Evolutionary conservation across 1,284 basidiomycete species (phyloP).

Genomic region (Ceratobasidium sp.): DNA sequence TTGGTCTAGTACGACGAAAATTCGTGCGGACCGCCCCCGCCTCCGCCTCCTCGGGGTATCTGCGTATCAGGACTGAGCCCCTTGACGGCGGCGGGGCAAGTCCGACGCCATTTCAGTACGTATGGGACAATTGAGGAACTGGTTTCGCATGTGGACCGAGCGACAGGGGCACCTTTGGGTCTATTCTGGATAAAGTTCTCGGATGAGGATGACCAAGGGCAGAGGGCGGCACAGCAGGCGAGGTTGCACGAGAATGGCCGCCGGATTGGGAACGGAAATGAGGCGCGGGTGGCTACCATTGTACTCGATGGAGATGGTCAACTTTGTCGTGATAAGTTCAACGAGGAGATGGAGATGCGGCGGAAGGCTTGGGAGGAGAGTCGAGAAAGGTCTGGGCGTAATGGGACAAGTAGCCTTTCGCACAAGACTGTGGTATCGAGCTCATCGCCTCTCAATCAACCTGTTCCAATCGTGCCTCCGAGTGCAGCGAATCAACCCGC

Average conservation of each 20-base stretch:
- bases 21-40: slow-evolving; percentile 79
- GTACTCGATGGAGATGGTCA: slow-evolving; percentile 58
- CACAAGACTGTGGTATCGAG: slow-evolving; percentile 23
- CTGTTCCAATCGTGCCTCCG: slow-evolving; percentile 10
- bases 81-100: slow-evolving; percentile 71
- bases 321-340: slow-evolving; percentile 54
- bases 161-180: slow-evolving; percentile 84
- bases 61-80: slow-evolving; percentile 79
- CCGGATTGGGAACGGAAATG: slow-evolving; percentile 53
- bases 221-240: slow-evolving; percentile 41
- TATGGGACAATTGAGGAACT: slow-evolving; percentile 77
- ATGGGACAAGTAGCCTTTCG: slow-evolving; percentile 6
- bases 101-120: slow-evolving; percentile 73
- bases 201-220: slow-evolving; percentile 45
- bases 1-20: slow-evolving; percentile 74
- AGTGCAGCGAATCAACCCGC: neutral
- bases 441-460: slow-evolving; percentile 35
- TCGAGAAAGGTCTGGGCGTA: slow-evolving; percentile 6
- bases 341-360: slow-evolving; percentile 66
- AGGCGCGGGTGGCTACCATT: slow-evolving; percentile 53
- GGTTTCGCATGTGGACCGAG: slow-evolving; percentile 83
- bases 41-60: slow-evolving; percentile 78
- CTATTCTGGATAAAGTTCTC: slow-evolving; percentile 81
- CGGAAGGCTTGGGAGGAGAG: slow-evolving; percentile 55
- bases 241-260: slow-evolving; percentile 53